A percentile compares a stretch with the other conserved stretches of the same genome.
Conservation (phyloP, 2,329 filamentous ascomycete genomes). For the Corniculantispora saksenae region DNA sequence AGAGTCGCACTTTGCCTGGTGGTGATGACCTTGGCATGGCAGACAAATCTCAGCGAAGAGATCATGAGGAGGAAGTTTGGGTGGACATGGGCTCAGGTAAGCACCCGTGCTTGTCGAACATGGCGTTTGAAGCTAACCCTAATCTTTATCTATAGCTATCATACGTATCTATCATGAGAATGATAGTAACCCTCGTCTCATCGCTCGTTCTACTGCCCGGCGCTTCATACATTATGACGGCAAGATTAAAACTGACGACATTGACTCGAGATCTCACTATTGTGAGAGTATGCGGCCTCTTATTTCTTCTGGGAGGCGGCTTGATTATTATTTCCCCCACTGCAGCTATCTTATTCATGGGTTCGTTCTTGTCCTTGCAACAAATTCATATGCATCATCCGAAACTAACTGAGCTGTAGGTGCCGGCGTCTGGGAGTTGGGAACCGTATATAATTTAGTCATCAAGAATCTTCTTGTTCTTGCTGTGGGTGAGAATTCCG, state of each 20-base stretch:
- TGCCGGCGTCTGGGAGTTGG: not conserved
- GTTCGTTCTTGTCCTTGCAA: no score
- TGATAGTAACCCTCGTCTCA: not conserved
- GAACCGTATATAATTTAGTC: not conserved
- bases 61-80: conserved; percentile 11
- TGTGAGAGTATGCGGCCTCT: not conserved
- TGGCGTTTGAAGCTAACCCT: not conserved
- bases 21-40: conserved; percentile 6
- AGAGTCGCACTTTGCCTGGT: not conserved
- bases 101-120: not conserved
- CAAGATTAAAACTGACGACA: not conserved
- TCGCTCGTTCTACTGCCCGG: not conserved
- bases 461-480: not conserved
- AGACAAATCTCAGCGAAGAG: not conserved
- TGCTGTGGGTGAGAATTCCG: conserved; percentile 3
- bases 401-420: not conserved
- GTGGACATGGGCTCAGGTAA: conserved; percentile 7
- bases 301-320: not conserved
- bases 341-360: not conserved
- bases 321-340: not conserved
- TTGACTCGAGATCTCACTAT: not conserved
- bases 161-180: not conserved
- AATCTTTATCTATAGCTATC: not conserved
- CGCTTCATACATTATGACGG: not conserved
- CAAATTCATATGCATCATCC: not conserved